Conservation (phyloP, 2,329 filamentous ascomycete species). For the Penicillium brevicompactum region DNA sequence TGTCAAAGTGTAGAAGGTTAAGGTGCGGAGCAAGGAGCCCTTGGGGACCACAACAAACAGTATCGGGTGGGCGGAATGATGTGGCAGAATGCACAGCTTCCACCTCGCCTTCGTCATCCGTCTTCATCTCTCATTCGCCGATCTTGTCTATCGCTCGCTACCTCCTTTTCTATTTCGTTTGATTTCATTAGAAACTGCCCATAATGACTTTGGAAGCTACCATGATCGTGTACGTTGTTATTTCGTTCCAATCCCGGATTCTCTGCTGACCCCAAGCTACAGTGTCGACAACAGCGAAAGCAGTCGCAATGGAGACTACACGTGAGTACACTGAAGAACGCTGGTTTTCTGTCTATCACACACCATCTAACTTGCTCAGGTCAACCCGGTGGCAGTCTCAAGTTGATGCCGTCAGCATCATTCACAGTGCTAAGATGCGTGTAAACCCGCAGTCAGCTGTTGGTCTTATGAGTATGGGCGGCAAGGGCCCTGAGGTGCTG, state of each 20-base stretch:
- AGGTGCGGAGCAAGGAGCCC: constrained; percentile 17
- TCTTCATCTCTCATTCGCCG: constrained; percentile 19
- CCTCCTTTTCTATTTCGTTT: constrained; percentile 10
- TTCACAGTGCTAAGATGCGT: constrained; percentile 94
- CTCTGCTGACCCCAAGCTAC: constrained; percentile 26
- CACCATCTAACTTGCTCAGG: constrained; percentile 51
- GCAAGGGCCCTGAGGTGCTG: constrained; percentile 93
- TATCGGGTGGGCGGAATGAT: constrained; percentile 11
- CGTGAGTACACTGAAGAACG: constrained; percentile 48
- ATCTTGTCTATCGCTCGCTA: constrained; percentile 12
- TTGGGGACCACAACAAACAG: constrained; percentile 28
- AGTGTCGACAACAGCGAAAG: constrained; percentile 98
- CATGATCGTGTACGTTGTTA: constrained; percentile 74
- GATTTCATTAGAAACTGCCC: constrained; percentile 42
- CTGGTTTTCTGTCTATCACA: neutral
- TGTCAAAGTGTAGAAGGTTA: constrained; percentile 12
- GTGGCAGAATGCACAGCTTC: constrained; percentile 29
- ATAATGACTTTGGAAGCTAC: constrained; percentile 98
- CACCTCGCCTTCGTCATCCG: constrained; percentile 31
- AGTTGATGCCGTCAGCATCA: constrained; percentile 88
- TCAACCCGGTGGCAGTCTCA: constrained; percentile 96
- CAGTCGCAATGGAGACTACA: constrained; percentile 92
- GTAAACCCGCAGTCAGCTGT: constrained; percentile 96
- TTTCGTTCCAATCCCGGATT: neutral
- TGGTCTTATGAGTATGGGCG: constrained; percentile 98